Base-by-base conservation (phyloP, 2,329 filamentous ascomycete genomes). In the Conoideocrella luteorostrata region DNA sequence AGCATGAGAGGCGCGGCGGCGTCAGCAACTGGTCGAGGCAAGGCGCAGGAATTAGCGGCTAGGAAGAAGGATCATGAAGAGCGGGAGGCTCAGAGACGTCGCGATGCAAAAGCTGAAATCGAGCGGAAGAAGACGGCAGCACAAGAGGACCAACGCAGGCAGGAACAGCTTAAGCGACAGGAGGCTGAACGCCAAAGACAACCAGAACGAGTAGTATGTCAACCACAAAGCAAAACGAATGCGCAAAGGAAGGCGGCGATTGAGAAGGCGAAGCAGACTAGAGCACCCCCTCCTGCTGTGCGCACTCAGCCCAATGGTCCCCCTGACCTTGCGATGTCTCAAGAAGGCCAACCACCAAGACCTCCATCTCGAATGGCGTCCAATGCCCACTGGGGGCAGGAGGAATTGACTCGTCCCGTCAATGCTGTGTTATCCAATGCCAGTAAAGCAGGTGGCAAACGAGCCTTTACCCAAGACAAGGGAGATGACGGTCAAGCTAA, bases 11-110 rank as follows among this genome's bases (percentile, higher is more conserved):
- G 52, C 5, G 56, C 63, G 0, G 79, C n/a, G n/a, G n/a, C n/a
- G n/a, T n/a, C 80, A n/a, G 75, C 81, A 24, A 72, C 70, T n/a
- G 71, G 76, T 2, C 80, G 82, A 41, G 77, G 82, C 0, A 87
- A 85, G 59, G 84, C 86, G 2, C 69, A 90, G 18, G 80, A 90
- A 43, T 72, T 85, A 38, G 87, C 84, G 3, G 85, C 87, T 30
- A 84, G 82, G 57, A 90, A 89, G 63, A 91, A 85, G 59, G 88
- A 95, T 60, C 84, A 82, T 59, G 89, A 95, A 54, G 88, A 94
- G 58, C 80, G 82, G 38, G 86, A 89, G 51, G 79, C 80, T 12
- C 82, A 89, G 55, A 80, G 83, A 39, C 91, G 88, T 57, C 82
- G 83, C 7, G 86, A 94, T 17, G 82, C 84, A 29, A 95, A 94